A percentile compares a stretch with the other conserved stretches of the same genome.
phyloP scores from a whole-genome alignment of 2,329 filamentous ascomycete species.

The Neoarthrinium moseri region DNA sequence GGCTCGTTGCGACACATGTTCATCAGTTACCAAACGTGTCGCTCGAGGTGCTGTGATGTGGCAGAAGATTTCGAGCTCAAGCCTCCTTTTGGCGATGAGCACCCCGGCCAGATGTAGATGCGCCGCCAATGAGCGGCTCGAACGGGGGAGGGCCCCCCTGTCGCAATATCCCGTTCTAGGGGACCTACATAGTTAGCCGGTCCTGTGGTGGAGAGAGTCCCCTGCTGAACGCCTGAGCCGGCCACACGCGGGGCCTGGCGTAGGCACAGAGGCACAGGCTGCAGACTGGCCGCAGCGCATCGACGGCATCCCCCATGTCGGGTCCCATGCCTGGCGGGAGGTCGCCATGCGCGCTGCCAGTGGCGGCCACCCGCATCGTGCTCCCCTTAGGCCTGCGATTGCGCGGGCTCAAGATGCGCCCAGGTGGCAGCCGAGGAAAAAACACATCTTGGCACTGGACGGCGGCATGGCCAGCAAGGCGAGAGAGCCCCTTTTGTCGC shows the following conservation, averaged over 20 bases:
- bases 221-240: background rate
- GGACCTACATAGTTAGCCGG: background rate
- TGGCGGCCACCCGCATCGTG: background rate
- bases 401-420: too few relatives aligned
- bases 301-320: background rate
- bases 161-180: background rate
- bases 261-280: too few relatives aligned
- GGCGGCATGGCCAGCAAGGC: too few relatives aligned
- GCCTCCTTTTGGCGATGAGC: background rate
- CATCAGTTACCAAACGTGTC: too few relatives aligned
- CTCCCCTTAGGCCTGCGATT: too few relatives aligned
- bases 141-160: background rate
- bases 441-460: too few relatives aligned
- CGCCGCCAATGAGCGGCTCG: slow-evolving; percentile 5
- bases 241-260: slow-evolving; percentile 1
- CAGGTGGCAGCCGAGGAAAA: too few relatives aligned
- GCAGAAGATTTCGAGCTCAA: slow-evolving; percentile 4
- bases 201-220: background rate
- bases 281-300: background rate
- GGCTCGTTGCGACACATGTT: too few relatives aligned
- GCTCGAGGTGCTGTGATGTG: too few relatives aligned
- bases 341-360: background rate
- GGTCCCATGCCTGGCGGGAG: background rate
- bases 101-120: slow-evolving; percentile 2
- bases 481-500: slow-evolving; percentile 7